A percentile compares a stretch with the other conserved stretches of the same genome.
Evolutionary conservation across 805 yeast species (phyloP).

Genomic region (Scheffersomyces coipomensis): DNA sequence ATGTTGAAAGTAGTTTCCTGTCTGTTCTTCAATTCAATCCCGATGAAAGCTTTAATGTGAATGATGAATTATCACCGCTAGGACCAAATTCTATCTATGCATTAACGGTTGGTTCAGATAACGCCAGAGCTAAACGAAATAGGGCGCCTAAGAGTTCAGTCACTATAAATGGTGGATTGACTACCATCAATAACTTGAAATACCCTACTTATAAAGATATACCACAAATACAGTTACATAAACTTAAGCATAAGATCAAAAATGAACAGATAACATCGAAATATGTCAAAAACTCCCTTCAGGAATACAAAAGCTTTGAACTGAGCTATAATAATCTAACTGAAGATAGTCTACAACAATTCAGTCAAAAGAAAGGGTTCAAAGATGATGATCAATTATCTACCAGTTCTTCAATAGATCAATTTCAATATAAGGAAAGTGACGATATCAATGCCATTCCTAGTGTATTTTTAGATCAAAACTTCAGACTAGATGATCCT

Average conservation of each 20-base stretch:
- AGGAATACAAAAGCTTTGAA: conserved; percentile 35
- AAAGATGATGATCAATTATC: conserved; percentile 7
- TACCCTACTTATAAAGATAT: conserved; percentile 82
- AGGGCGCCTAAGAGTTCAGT: conserved; percentile 32
- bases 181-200: conserved; percentile 42
- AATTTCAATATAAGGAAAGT: conserved; percentile 4
- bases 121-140: conserved; percentile 33
- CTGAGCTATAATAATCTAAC: conserved; percentile 36
- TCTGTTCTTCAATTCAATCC: conserved; percentile 22
- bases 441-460: conserved; percentile 48
- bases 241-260: conserved; percentile 24
- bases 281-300: conserved; percentile 16
- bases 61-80: conserved; percentile 46
- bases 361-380: conserved; percentile 15
- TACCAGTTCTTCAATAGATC: conserved; percentile 7
- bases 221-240: conserved; percentile 66
- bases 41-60: conserved; percentile 8
- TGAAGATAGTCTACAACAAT: conserved; percentile 31
- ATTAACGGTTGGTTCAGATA: conserved; percentile 61
- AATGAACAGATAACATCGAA: conserved; percentile 16
- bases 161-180: conserved; percentile 42
- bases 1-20: conserved; percentile 29
- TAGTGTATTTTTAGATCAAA: conserved; percentile 57
- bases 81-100: conserved; percentile 79
- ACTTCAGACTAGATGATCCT: conserved; percentile 86